Base-by-base conservation (phyloP, 176 grass and related monocot genomes). In the Poa pratensis region DNA sequence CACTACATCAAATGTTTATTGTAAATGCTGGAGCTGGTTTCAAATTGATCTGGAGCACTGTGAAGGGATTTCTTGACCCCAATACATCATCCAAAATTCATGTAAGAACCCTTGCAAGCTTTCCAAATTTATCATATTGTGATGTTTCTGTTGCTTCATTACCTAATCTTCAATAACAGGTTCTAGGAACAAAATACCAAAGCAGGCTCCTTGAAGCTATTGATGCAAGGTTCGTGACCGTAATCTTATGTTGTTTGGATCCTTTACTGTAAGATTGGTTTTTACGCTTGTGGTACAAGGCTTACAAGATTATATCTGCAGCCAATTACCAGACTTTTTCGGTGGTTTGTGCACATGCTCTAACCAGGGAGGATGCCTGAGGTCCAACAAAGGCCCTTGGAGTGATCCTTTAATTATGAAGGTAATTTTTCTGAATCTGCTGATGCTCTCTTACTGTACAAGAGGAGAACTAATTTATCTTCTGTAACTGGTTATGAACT, bases 41-140 rank as follows among this genome's bases (percentile, higher is more conserved):
- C 90, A 94, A 99, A 83, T 81, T 99, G 76, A 90, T 99, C 43
- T 96, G 93, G 93, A 92, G 91, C 82, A 96, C 89, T 58, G 82
- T 96, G 54, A 96, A 99, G 79, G 94, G 94, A 65, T 91, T 99
- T 89, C 88, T 99, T 86, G 97, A 99, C 84, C 92, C 97, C 81
- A 96, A 99, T 89, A 99, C 97, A 37, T 92, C 97, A 88, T 94
- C 91, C 22, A 99, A 99, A 84, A 96, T 99, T 81, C 94, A 99
- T 88, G 97, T 99, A 96, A 43, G 73, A 45, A 79, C 57, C 43
- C 81, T 88, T 61, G 24, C 73, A 86, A 69, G 34, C 45, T 5
- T 78, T 53, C 2, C 19, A 40, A 85, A 23, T 85, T 83, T 39
- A 18, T 19, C 22, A 74, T 54, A 32, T 51, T 86, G 68, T 80